A percentile compares a stretch with the other conserved stretches of the same genome.
Conservation (phyloP, 345 rosid genomes). For the Citrus inodora region DNA sequence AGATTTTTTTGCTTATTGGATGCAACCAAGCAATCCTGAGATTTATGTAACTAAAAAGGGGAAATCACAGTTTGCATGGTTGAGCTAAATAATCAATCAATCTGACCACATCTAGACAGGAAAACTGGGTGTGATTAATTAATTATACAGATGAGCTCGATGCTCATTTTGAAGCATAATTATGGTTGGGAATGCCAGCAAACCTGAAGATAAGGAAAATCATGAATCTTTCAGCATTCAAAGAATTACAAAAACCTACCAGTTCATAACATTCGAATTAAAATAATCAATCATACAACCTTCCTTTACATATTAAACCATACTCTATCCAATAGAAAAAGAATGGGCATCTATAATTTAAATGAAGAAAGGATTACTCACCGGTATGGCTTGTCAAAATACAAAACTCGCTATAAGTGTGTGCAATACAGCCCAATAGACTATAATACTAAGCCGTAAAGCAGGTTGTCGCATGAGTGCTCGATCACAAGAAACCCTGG, state of each 20-base stretch:
- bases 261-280: background rate
- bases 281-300: background rate
- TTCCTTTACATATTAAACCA: background rate
- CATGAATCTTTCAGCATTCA: background rate
- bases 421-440: slow-evolving; percentile 91
- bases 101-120: slow-evolving; percentile 9
- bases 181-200: background rate
- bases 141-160: background rate
- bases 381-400: slow-evolving; percentile 49
- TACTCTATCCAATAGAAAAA: no score
- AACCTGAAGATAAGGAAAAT: slow-evolving; percentile 26
- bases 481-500: slow-evolving; percentile 96
- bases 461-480: slow-evolving; percentile 90
- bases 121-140: background rate
- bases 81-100: slow-evolving; percentile 38
- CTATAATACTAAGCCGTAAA: slow-evolving; percentile 75
- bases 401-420: slow-evolving; percentile 63
- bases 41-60: slow-evolving; percentile 24
- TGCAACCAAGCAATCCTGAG: slow-evolving; percentile 45
- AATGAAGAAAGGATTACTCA: slow-evolving; percentile 20
- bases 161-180: background rate
- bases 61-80: slow-evolving; percentile 39
- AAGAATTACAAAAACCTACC: background rate
- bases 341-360: background rate
- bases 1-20: slow-evolving; percentile 15